Percentiles rank a stretch among this genome's conserved stretches.
Conservation (phyloP, 2,329 filamentous ascomycete genomes). For the Fusarium pseudocircinatum region DNA sequence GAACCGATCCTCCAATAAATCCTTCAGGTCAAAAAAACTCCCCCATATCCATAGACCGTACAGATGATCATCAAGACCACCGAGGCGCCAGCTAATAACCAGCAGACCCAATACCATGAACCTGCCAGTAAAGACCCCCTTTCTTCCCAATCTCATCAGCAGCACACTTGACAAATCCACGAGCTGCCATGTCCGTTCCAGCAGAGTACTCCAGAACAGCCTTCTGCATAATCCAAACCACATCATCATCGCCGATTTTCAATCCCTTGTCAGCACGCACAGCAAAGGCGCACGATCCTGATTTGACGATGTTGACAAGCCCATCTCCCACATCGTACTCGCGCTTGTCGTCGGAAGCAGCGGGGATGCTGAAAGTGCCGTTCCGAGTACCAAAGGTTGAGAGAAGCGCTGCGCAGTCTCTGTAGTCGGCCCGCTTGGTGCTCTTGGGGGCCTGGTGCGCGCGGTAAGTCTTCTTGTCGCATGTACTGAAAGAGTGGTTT, state of each 20-base stretch:
- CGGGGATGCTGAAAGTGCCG: constrained; percentile 44
- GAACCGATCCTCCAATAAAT: neutral
- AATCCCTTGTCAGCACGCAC: constrained; percentile 37
- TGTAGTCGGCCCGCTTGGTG: constrained; percentile 43
- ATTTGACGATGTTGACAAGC: constrained; percentile 40
- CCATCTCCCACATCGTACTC: constrained; percentile 16
- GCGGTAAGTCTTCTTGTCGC: constrained; percentile 41
- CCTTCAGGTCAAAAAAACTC: neutral
- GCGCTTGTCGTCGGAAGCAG: constrained; percentile 12
- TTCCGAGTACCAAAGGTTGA: constrained; percentile 44
- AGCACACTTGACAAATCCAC: constrained; percentile 23
- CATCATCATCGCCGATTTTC: constrained; percentile 25
- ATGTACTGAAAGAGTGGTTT: constrained; percentile 36
- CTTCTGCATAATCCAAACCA: constrained; percentile 27
- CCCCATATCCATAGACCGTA: neutral
- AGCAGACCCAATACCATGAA: constrained; percentile 16
- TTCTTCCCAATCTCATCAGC: constrained; percentile 6
- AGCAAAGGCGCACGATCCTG: constrained; percentile 41
- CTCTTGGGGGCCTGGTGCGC: constrained; percentile 21
- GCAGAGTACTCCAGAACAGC: constrained; percentile 29
- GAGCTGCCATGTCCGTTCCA: constrained; percentile 25
- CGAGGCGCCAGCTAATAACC: neutral
- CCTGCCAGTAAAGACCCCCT: constrained; percentile 31
- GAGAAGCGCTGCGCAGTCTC: constrained; percentile 45
- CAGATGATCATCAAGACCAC: constrained; percentile 14